phyloP scores from a whole-genome alignment of 116 monocot species.

The Thalassia testudinum region DNA sequence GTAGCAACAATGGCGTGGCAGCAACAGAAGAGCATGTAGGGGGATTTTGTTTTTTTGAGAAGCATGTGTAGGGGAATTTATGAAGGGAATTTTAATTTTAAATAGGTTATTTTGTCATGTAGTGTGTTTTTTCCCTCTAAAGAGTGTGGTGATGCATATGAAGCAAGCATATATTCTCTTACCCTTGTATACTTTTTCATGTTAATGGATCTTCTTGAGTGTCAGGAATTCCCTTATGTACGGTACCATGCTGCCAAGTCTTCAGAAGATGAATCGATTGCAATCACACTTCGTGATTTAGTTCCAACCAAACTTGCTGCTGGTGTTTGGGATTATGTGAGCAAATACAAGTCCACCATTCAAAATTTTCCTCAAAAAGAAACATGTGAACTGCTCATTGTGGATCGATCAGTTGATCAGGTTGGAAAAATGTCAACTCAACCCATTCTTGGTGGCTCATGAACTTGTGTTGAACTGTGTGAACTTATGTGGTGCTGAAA shows the following conservation, averaged over 20 bases:
- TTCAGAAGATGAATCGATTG: slow-evolving; percentile 44
- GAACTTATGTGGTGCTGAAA: slow-evolving; percentile 1
- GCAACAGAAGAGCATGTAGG: too few species aligned
- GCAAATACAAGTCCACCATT: slow-evolving; percentile 52
- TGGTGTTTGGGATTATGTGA: slow-evolving; percentile 61
- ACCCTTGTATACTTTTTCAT: too few species aligned
- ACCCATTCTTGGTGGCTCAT: neutral
- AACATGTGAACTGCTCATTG: slow-evolving; percentile 89
- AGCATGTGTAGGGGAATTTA: too few species aligned
- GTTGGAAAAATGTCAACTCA: slow-evolving; percentile 11
- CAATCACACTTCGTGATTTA: slow-evolving; percentile 48
- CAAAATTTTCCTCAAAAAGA: slow-evolving; percentile 72
- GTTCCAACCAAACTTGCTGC: slow-evolving; percentile 90
- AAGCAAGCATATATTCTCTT: too few species aligned
- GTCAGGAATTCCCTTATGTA: slow-evolving; percentile 88
- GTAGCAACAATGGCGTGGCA: too few species aligned
- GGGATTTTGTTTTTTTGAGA: too few species aligned
- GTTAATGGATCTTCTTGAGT: neutral
- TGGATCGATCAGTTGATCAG: slow-evolving; percentile 88
- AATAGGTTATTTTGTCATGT: too few species aligned
- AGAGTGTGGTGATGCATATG: too few species aligned
- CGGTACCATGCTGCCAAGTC: slow-evolving; percentile 73
- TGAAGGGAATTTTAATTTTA: too few species aligned
- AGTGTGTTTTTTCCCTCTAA: too few species aligned
- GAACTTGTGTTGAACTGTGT: slow-evolving; percentile 2